These are phyloP conservation scores for Russula sp. DNA, from an alignment of 768 basidiomycete species.

Conservation along the genomic window DNA sequence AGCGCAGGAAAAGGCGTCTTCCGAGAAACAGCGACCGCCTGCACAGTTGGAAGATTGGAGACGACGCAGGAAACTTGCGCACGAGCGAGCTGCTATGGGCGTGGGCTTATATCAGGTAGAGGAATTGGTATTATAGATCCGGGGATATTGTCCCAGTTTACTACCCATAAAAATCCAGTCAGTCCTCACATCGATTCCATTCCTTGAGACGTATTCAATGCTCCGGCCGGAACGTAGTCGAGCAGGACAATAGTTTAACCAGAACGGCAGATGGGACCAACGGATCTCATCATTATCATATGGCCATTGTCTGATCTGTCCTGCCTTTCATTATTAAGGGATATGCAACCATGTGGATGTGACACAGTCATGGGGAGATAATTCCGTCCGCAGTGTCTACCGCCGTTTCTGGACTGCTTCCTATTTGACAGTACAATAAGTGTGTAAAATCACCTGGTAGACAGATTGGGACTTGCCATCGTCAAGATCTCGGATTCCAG, in stretches of 20 bases:
- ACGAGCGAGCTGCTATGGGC: slow-evolving; percentile 45
- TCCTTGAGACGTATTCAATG: not conserved
- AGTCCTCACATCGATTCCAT: not conserved
- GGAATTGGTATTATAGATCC: slow-evolving; percentile 49
- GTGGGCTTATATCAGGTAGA: slow-evolving; percentile 70
- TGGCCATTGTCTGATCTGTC: not conserved
- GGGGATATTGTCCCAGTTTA: not conserved
- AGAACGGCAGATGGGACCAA: not conserved
- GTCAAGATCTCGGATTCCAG: slow-evolving; percentile 58
- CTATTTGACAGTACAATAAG: not conserved
- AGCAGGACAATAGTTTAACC: not conserved
- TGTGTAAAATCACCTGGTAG: not conserved
- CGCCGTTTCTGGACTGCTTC: slow-evolving; percentile 23
- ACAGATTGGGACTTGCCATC: slow-evolving; percentile 37
- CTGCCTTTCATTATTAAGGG: not conserved
- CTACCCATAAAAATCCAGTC: slow-evolving; percentile 5
- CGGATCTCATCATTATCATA: not conserved
- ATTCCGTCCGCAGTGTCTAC: not conserved
- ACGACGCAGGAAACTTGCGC: slow-evolving; percentile 43
- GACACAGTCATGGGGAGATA: not conserved
- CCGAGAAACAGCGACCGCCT: slow-evolving; percentile 32
- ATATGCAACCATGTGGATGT: not conserved
- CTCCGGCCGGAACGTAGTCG: not conserved
- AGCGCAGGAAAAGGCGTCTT: slow-evolving; percentile 44
- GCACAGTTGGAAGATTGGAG: slow-evolving; percentile 30